phyloP scores from a whole-genome alignment of 2,329 filamentous ascomycete species.

The Beauveria scarabaeidicola region DNA sequence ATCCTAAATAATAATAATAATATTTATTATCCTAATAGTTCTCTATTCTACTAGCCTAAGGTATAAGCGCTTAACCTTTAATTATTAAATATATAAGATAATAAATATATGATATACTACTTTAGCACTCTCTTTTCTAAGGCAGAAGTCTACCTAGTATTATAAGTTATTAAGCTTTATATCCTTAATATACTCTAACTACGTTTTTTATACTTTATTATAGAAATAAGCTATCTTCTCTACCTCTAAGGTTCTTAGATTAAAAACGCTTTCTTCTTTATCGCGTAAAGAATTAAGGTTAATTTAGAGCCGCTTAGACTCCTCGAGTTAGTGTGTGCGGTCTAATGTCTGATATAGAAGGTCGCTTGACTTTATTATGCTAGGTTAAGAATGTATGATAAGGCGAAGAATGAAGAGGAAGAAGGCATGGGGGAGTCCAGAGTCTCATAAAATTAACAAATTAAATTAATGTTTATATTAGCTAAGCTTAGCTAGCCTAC shows the following conservation, averaged over 20 bases:
- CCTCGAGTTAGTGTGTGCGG: not conserved
- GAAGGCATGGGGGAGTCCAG: not conserved
- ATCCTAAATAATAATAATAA: not conserved
- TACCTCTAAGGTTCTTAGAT: not conserved
- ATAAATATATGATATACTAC: not conserved
- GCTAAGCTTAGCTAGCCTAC: not conserved
- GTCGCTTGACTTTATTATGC: not conserved
- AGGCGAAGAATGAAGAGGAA: not conserved
- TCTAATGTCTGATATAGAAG: not conserved
- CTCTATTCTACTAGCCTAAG: not conserved
- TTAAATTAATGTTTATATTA: not conserved
- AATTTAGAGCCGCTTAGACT: not conserved
- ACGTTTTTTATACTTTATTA: not conserved
- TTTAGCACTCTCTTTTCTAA: not conserved
- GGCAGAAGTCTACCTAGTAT: not conserved
- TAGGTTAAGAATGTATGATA: not conserved
- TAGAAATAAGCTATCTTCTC: not conserved
- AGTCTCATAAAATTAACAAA: not conserved
- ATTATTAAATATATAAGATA: not conserved
- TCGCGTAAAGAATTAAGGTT: not conserved
- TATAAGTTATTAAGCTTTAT: not conserved
- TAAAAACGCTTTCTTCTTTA: not conserved
- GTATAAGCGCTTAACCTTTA: not conserved
- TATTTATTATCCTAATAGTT: not conserved
- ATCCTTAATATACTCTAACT: not conserved